Evolutionary conservation across 768 basidiomycete genomes (phyloP).

Genomic region (Naganishia onofrii): DNA sequence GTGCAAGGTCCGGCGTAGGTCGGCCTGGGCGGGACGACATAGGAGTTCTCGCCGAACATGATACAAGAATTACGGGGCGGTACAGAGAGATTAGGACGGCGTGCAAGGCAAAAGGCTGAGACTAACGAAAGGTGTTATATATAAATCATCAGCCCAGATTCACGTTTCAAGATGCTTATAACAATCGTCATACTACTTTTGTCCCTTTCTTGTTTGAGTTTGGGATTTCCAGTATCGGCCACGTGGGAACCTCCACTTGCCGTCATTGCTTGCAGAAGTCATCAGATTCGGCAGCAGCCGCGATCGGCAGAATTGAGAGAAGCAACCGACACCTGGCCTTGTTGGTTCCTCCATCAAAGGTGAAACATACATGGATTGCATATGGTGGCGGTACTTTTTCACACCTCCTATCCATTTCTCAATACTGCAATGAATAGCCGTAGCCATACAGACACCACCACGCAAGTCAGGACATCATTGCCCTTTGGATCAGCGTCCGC

Average conservation of each 20-base stretch:
- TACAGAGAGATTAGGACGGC: too few relatives aligned
- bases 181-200: neutral
- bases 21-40: slow-evolving; percentile 19
- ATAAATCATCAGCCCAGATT: too few relatives aligned
- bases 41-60: slow-evolving; percentile 2
- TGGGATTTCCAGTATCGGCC: too few relatives aligned
- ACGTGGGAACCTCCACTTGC: neutral
- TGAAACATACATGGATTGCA: neutral
- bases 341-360: too few relatives aligned
- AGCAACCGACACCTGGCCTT: too few relatives aligned
- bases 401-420: neutral
- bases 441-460: neutral
- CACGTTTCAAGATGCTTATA: neutral
- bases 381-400: neutral
- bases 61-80: neutral
- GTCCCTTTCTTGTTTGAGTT: neutral
- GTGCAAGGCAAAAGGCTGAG: too few relatives aligned
- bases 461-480: slow-evolving; percentile 6
- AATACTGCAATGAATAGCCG: slow-evolving; percentile 13
- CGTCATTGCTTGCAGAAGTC: neutral
- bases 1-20: slow-evolving; percentile 20
- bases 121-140: too few relatives aligned
- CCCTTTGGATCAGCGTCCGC: slow-evolving; percentile 46
- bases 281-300: neutral
- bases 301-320: slow-evolving; percentile 1